These are phyloP conservation scores for Arthrobotrys iridis DNA, from an alignment of 2,329 filamentous ascomycete genomes.

Conservation along the genomic window DNA sequence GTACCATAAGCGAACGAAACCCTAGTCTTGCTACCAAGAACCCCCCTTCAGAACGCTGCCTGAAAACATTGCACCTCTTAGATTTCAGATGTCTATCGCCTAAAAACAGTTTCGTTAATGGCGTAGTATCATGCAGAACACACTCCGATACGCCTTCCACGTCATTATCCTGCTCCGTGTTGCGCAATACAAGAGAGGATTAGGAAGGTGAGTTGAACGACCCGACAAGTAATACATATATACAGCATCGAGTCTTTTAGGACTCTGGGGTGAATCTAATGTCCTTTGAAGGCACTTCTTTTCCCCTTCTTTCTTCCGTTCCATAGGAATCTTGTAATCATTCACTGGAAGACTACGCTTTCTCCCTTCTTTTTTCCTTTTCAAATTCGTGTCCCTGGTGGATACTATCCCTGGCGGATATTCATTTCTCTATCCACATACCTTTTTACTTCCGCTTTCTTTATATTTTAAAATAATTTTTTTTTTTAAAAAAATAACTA, in stretches of 20 bases:
- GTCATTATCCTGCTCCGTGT: background rate
- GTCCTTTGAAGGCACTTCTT: conserved; percentile 2
- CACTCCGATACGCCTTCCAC: conserved; percentile 9
- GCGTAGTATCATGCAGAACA: conserved; percentile 23
- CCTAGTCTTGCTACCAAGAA: conserved; percentile 13
- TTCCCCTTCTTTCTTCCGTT: conserved; percentile 6
- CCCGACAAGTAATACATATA: background rate
- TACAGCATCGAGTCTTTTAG: conserved; percentile 4
- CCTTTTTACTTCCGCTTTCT: conserved; percentile 4
- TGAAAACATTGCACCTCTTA: conserved; percentile 24
- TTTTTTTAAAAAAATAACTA: background rate
- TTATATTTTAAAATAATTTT: background rate
- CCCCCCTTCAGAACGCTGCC: conserved; percentile 29
- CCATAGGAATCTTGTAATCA: conserved; percentile 4
- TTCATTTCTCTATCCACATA: background rate
- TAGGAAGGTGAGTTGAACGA: background rate
- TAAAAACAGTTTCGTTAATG: conserved; percentile 18
- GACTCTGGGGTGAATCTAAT: conserved; percentile 6
- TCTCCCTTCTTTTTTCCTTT: background rate
- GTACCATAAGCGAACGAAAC: conserved; percentile 25
- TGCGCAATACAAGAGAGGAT: background rate
- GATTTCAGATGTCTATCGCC: conserved; percentile 14
- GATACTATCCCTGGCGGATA: conserved; percentile 37
- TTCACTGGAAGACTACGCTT: background rate
- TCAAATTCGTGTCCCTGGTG: conserved; percentile 32